phyloP scores from a whole-genome alignment of 148 eudicot species.

The Vaccinium darrowii region DNA sequence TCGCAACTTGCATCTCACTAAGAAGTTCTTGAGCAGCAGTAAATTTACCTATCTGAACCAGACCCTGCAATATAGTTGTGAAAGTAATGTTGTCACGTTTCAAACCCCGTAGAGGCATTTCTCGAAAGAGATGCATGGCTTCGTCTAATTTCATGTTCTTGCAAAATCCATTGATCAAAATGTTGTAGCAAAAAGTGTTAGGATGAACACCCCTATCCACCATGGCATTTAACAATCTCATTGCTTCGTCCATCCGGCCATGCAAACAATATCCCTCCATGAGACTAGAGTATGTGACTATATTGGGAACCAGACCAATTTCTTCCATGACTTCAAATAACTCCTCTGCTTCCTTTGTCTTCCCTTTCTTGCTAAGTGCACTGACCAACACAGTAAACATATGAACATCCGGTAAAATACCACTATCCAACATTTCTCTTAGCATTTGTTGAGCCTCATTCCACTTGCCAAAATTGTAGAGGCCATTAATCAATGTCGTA shows the following conservation, averaged over 20 bases:
- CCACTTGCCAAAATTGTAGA: not conserved
- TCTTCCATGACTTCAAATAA: conserved; percentile 5
- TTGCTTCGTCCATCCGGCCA: conserved; percentile 12
- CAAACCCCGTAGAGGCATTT: conserved; percentile 13
- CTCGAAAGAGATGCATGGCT: conserved; percentile 11
- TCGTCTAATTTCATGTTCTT: conserved; percentile 13
- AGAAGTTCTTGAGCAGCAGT: not conserved
- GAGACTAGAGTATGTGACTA: not conserved
- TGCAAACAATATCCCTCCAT: conserved; percentile 18
- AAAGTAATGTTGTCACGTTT: conserved; percentile 3
- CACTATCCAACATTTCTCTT: not conserved
- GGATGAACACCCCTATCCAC: not conserved
- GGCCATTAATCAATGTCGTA: conserved; percentile 9
- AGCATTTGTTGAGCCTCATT: not conserved
- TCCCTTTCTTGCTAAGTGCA: conserved; percentile 12
- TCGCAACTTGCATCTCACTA: conserved; percentile 5
- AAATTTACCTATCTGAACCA: not conserved
- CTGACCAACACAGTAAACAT: conserved; percentile 2
- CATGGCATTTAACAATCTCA: not conserved
- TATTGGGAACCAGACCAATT: not conserved
- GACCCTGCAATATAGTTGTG: too few species aligned
- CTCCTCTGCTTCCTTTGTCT: conserved; percentile 3
- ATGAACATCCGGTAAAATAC: not conserved
- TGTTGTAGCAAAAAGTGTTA: not conserved
- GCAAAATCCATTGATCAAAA: conserved; percentile 15